A percentile compares a stretch with the other conserved stretches of the same genome.
Evolutionary conservation across 2,329 filamentous ascomycete species (phyloP).

Genomic region (Canariomyces notabilis): DNA sequence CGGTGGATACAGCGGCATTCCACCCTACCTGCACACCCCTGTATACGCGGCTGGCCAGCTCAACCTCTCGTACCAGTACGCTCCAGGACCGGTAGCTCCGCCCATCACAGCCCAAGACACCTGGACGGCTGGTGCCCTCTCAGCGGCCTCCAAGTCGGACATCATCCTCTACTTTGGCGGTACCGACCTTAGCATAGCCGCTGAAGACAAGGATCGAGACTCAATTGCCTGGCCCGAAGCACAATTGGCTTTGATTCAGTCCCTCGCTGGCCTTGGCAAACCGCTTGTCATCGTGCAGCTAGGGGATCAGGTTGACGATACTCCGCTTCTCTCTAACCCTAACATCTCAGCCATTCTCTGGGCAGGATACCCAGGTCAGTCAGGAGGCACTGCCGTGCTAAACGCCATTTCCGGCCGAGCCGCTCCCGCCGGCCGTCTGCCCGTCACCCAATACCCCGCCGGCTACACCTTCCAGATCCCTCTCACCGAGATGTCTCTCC

Average conservation of each 20-base stretch:
- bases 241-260: conserved; percentile 46
- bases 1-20: conserved; percentile 53
- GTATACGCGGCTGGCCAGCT: conserved; percentile 46
- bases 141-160: conserved; percentile 41
- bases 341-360: conserved; percentile 50
- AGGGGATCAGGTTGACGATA: conserved; percentile 48
- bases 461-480: conserved; percentile 45
- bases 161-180: conserved; percentile 53
- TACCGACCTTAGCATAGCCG: conserved; percentile 47
- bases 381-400: conserved; percentile 51
- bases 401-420: conserved; percentile 47
- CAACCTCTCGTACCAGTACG: conserved; percentile 32
- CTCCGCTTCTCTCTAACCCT: conserved; percentile 41
- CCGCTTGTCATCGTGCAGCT: conserved; percentile 47
- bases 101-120: conserved; percentile 23
- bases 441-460: conserved; percentile 52
- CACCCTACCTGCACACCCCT: conserved; percentile 52
- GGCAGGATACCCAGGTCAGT: conserved; percentile 56
- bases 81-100: conserved; percentile 26
- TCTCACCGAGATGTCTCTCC: conserved; percentile 53
- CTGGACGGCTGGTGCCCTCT: conserved; percentile 33
- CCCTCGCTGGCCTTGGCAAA: conserved; percentile 40
- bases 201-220: conserved; percentile 48
- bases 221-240: conserved; percentile 47
- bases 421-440: conserved; percentile 49